Evolutionary conservation across 371 early-diverging fungal genomes (phyloP).

Genomic region (Circinella umbellata): DNA sequence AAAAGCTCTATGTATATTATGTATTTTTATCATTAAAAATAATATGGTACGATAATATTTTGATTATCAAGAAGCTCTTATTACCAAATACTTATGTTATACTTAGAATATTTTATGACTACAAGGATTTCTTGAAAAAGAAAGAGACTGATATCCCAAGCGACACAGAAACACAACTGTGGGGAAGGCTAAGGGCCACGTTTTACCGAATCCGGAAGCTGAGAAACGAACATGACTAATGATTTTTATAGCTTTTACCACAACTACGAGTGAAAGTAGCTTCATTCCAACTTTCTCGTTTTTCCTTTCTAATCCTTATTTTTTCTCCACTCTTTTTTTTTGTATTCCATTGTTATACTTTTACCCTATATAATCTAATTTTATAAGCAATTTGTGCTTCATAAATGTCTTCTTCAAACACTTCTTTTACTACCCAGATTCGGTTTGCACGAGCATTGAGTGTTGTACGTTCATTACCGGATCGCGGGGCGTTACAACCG

Average conservation of each 20-base stretch:
- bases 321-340: not conserved
- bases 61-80: too few species aligned
- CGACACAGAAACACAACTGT: not conserved
- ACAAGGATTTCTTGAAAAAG: not conserved
- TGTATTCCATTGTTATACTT: not conserved
- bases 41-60: too few species aligned
- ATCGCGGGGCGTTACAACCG: conserved; percentile 46
- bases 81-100: too few species aligned
- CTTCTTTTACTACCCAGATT: conserved; percentile 27
- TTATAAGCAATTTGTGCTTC: not conserved
- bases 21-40: too few species aligned
- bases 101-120: too few species aligned
- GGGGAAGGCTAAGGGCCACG: not conserved
- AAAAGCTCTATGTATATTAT: too few species aligned
- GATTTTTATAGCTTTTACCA: not conserved
- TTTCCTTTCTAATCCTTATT: not conserved
- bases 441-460: conserved; percentile 37
- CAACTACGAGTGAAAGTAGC: not conserved
- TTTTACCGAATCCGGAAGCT: not conserved
- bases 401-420: conserved; percentile 12
- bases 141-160: too few species aligned
- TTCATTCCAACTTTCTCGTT: not conserved
- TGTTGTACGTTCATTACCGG: conserved; percentile 34
- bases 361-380: not conserved
- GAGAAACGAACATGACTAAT: not conserved